Percentiles rank a stretch among this genome's conserved stretches.
Conservation (phyloP, 495 filamentous ascomycete species). For the Podospora anserina region DNA sequence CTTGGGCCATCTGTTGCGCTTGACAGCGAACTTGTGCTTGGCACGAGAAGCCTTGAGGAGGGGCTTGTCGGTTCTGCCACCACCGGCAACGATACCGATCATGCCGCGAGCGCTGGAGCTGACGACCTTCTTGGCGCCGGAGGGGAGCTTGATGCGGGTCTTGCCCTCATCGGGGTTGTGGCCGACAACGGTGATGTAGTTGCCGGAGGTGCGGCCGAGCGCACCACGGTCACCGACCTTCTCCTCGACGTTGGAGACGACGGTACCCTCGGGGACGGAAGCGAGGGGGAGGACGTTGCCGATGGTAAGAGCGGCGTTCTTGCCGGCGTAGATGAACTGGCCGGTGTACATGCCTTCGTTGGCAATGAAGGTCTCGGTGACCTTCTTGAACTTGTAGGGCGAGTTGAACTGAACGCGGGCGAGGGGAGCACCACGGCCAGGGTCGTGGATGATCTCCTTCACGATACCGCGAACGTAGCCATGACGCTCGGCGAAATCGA, state of each 20-base stretch:
- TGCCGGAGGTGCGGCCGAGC: constrained; percentile 93
- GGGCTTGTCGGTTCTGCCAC: constrained; percentile 99
- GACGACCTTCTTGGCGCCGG: constrained; percentile 98
- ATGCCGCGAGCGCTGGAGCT: constrained; percentile 89
- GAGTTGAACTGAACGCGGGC: constrained; percentile 95
- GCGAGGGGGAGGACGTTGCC: constrained; percentile 94
- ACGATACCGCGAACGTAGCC: constrained; percentile 96
- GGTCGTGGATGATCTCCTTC: constrained; percentile 99
- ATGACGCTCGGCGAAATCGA: constrained; percentile 94
- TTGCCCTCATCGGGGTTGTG: constrained; percentile 99
- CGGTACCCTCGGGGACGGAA: constrained; percentile 96
- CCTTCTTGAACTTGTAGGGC: constrained; percentile 81
- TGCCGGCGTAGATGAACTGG: constrained; percentile 99
- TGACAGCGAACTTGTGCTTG: constrained; percentile 99
- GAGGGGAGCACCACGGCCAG: constrained; percentile 95
- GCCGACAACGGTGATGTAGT: constrained; percentile 98
- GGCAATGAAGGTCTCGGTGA: constrained; percentile 97
- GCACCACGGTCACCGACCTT: constrained; percentile 95
- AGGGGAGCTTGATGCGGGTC: constrained; percentile 98
- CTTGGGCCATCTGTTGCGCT: constrained; percentile 99
- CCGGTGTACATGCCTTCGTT: constrained; percentile 99
- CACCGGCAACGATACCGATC: constrained; percentile 99
- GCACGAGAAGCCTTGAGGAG: constrained; percentile 97
- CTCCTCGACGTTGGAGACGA: constrained; percentile 98
- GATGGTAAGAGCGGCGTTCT: constrained; percentile 91